Evolutionary conservation across 371 early-diverging fungal genomes (phyloP).

Genomic region (Nematocida sp.): DNA sequence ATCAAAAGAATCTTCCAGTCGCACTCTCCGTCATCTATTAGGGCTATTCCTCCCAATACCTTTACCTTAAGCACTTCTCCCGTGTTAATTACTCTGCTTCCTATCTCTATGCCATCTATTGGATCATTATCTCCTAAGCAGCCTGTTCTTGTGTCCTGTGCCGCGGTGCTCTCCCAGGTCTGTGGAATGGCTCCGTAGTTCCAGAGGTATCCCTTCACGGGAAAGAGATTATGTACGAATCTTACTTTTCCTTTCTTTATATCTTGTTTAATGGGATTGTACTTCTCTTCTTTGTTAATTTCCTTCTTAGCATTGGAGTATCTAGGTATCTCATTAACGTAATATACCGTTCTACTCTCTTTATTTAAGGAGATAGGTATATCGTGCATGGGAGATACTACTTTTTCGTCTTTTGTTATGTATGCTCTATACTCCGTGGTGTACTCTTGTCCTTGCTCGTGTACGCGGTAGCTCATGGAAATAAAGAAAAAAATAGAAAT

Average conservation of each 20-base stretch:
- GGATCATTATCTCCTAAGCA: slow-evolving; percentile 93
- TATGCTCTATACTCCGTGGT: slow-evolving; percentile 58
- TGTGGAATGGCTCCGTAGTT: slow-evolving; percentile 96
- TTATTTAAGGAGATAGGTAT: slow-evolving; percentile 83
- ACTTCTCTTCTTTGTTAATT: slow-evolving; percentile 67
- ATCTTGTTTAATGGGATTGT: slow-evolving; percentile 98
- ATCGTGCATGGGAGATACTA: slow-evolving; percentile 93
- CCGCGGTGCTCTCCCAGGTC: slow-evolving; percentile 95
- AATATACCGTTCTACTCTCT: slow-evolving; percentile 76
- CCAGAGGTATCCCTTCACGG: slow-evolving; percentile 99
- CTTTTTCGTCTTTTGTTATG: slow-evolving; percentile 61
- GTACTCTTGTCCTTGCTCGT: slow-evolving; percentile 57
- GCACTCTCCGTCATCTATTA: slow-evolving; percentile 87
- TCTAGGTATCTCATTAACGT: slow-evolving; percentile 90
- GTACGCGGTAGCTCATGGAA: slow-evolving; percentile 26
- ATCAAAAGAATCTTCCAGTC: slow-evolving; percentile 98
- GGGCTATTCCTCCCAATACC: slow-evolving; percentile 87
- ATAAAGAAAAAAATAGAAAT: slow-evolving; percentile 19
- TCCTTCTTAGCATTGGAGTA: slow-evolving; percentile 99
- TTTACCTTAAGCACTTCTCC: slow-evolving; percentile 97
- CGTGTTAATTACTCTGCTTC: slow-evolving; percentile 75
- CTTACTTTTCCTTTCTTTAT: slow-evolving; percentile 93
- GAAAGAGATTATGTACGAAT: slow-evolving; percentile 95
- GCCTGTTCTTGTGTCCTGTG: slow-evolving; percentile 76
- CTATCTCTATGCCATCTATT: slow-evolving; percentile 92